Percentiles rank a stretch among this genome's conserved stretches.
These are phyloP conservation scores for Bryoerythrophyllum caledonicum DNA, from an alignment of 225 moss, liverwort and hornwort genomes.

Conservation along the genomic window DNA sequence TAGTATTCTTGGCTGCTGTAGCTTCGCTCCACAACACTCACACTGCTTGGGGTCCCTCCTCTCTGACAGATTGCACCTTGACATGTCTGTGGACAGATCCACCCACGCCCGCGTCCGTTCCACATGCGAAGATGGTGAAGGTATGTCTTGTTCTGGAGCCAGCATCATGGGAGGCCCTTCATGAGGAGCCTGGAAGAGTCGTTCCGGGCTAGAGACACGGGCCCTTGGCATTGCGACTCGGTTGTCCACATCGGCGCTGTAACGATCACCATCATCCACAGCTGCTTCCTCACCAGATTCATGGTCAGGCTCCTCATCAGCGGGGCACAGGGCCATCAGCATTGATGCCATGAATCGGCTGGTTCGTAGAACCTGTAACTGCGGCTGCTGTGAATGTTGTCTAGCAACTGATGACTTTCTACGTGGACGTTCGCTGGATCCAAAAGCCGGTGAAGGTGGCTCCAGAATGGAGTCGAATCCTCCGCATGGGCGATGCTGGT, in stretches of 20 bases:
- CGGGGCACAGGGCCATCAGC: slow-evolving; percentile 31
- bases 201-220: neutral
- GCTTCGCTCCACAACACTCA: neutral
- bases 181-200: neutral
- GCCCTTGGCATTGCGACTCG: slow-evolving; percentile 1
- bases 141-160: neutral
- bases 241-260: neutral
- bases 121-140: neutral
- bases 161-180: neutral
- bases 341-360: slow-evolving; percentile 46
- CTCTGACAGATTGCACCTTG: neutral
- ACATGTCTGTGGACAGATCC: neutral
- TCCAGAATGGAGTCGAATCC: neutral
- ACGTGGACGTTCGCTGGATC: neutral
- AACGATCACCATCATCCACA: neutral
- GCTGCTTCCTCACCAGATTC: slow-evolving; percentile 10
- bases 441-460: neutral
- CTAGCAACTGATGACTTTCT: neutral
- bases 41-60: neutral
- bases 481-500: slow-evolving; percentile 2
- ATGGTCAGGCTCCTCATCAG: neutral
- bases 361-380: neutral
- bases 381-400: neutral
- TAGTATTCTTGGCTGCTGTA: neutral
- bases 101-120: slow-evolving; percentile 11